phyloP scores from a whole-genome alignment of 805 yeast species.

The Kazachstania psychrophila region DNA sequence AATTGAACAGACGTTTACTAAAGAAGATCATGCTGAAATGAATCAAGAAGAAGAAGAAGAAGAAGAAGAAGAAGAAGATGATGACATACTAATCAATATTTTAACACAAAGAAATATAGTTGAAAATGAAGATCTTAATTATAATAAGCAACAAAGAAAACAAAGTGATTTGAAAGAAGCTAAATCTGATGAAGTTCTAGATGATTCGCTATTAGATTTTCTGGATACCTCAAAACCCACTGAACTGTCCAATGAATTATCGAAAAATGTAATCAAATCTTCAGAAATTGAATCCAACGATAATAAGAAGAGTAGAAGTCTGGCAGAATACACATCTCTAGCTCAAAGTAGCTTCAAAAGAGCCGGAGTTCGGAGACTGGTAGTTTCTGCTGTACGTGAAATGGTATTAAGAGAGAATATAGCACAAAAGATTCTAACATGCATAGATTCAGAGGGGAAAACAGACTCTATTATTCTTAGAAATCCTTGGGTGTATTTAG shows the following conservation, averaged over 20 bases:
- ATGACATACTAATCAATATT: too few relatives aligned
- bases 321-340: slow-evolving; percentile 7
- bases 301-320: not conserved
- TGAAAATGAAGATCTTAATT: too few relatives aligned
- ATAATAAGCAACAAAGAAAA: too few relatives aligned
- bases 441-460: slow-evolving; percentile 32
- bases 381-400: slow-evolving; percentile 13
- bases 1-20: too few relatives aligned
- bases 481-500: slow-evolving; percentile 51
- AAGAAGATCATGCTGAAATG: too few relatives aligned
- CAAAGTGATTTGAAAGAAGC: not conserved
- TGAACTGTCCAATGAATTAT: not conserved
- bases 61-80: too few relatives aligned
- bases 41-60: too few relatives aligned
- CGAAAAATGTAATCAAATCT: too few relatives aligned
- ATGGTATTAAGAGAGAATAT: slow-evolving; percentile 17
- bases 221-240: slow-evolving; percentile 7
- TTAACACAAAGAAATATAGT: too few relatives aligned
- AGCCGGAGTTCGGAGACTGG: slow-evolving; percentile 34
- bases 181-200: slow-evolving; percentile 4
- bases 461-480: slow-evolving; percentile 42
- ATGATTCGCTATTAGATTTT: slow-evolving; percentile 18
- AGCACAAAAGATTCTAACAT: slow-evolving; percentile 48
- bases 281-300: too few relatives aligned
- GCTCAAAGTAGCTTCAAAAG: slow-evolving; percentile 40